Conservation (phyloP, 768 basidiomycete species). For the Boletellus ananas region DNA sequence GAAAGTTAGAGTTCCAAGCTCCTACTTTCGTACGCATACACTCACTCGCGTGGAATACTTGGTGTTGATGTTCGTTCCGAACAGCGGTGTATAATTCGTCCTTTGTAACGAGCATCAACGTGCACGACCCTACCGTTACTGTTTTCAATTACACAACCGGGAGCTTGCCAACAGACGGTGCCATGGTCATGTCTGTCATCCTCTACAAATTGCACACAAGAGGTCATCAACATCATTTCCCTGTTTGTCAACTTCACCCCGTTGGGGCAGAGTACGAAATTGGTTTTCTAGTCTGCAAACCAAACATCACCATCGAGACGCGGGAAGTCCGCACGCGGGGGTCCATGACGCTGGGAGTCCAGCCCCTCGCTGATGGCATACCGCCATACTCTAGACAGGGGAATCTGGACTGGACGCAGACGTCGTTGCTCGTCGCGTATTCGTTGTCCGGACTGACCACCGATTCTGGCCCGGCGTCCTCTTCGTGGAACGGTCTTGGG, state of each 20-base stretch:
- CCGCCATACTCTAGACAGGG: slow-evolving; percentile 6
- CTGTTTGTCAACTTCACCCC: slow-evolving; percentile 14
- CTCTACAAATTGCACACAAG: slow-evolving; percentile 7
- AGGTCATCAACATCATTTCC: slow-evolving; percentile 7
- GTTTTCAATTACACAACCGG: slow-evolving; percentile 14
- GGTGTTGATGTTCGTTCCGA: not conserved
- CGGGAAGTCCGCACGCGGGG: slow-evolving; percentile 19
- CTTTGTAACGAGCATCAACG: slow-evolving; percentile 12
- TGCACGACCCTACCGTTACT: slow-evolving; percentile 12
- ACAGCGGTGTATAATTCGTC: slow-evolving; percentile 8
- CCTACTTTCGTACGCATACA: slow-evolving; percentile 13
- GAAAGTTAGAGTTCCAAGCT: slow-evolving; percentile 10
- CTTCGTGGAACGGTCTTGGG: slow-evolving; percentile 6
- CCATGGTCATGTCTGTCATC: slow-evolving; percentile 15
- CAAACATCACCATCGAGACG: slow-evolving; percentile 20
- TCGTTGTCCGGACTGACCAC: slow-evolving; percentile 6
- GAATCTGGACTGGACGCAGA: slow-evolving; percentile 17
- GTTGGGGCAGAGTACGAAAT: slow-evolving; percentile 16
- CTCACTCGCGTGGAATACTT: not conserved
- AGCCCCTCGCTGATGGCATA: not conserved
- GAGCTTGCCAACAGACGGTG: slow-evolving; percentile 13
- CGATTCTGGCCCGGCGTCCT: slow-evolving; percentile 9
- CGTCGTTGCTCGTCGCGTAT: slow-evolving; percentile 7
- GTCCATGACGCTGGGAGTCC: slow-evolving; percentile 10
- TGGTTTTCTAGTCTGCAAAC: slow-evolving; percentile 22